Evolutionary conservation across 2,329 filamentous ascomycete genomes (phyloP), one percentile per base, ranked within the genome.

Genomic region (Paecilomyces variotii): DNA sequence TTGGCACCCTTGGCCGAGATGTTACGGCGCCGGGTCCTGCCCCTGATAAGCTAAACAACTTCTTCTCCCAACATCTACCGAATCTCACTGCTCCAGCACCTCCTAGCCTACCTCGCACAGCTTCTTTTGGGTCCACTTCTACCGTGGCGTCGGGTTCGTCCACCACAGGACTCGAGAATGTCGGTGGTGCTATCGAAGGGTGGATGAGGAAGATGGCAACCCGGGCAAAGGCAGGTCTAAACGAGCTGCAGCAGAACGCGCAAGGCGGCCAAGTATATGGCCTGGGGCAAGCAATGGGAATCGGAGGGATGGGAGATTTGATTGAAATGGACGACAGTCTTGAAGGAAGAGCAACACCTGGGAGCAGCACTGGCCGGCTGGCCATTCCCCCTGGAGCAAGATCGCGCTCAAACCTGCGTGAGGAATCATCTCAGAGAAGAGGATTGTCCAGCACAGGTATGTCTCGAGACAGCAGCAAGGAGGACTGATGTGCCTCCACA

Each of bases 101-200:
- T 1, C 70, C 87, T 25, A 86, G 87, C 1, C 87, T 86, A 79
- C 63, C 70, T 32, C 70, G 69, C 6, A 67, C 70, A 19, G 58
- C 67, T 14, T 73, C 71, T 3, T 71, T 72, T 39, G 76, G 74
- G 56, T 71, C 74, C 4, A 64, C 65, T 14, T 71, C 71, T 12
- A 70, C 67, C 12, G 61, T 62, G 3, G 64, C 67, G 24, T 72
- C 74, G 11, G 68, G 66, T 35, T 67, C 70, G 34, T 69, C 63
- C 39, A 70, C 76, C 5, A 75, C 76, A 0, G 76, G 80, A 6
- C 78, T 97, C 2, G 91, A 96, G 67, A 89, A 92, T 62, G 87
- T 96, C 9, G 91, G 92, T 1, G 88, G 90, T 4, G 88, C 89
- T 2, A 87, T 97, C 30, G 94, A 97, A 75, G 88, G 87, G 0